Percentiles rank a stretch among this genome's conserved stretches.
Conservation (phyloP, 768 basidiomycete genomes). For the Galerina sulciceps region DNA sequence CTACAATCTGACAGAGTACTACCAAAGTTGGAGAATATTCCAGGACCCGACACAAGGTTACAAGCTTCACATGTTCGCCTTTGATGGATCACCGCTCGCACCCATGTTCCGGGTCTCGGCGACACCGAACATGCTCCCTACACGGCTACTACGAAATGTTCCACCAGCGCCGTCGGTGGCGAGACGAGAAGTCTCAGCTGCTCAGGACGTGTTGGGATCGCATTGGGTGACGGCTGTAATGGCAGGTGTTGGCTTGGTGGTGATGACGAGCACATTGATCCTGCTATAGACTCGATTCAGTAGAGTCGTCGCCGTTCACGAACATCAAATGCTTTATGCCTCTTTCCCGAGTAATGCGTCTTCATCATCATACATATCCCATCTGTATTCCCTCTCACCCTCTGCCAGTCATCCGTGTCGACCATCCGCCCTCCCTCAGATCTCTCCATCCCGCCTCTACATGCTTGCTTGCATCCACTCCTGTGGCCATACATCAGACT, state of each 20-base stretch:
- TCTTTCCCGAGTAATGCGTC: neutral
- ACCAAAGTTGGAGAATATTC: conserved; percentile 72
- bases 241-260: conserved; percentile 32
- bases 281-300: conserved; percentile 31
- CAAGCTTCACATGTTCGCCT: conserved; percentile 79
- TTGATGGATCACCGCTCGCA: conserved; percentile 76
- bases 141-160: conserved; percentile 62
- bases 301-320: neutral
- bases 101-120: conserved; percentile 70
- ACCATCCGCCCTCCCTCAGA: neutral
- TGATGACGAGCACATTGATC: conserved; percentile 30
- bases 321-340: neutral
- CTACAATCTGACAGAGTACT: conserved; percentile 80
- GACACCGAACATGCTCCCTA: conserved; percentile 88
- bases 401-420: neutral
- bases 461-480: conserved; percentile 8
- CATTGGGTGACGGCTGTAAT: conserved; percentile 27
- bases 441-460: conserved; percentile 1
- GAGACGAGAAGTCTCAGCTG: conserved; percentile 25
- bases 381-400: neutral
- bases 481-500: conserved; percentile 11
- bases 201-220: conserved; percentile 27
- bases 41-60: conserved; percentile 61
- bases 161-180: conserved; percentile 25
- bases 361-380: neutral